Percentiles rank a stretch among this genome's conserved stretches.
Conservation (phyloP, 78 protist species). For the Chrysochromulina tobinii region DNA sequence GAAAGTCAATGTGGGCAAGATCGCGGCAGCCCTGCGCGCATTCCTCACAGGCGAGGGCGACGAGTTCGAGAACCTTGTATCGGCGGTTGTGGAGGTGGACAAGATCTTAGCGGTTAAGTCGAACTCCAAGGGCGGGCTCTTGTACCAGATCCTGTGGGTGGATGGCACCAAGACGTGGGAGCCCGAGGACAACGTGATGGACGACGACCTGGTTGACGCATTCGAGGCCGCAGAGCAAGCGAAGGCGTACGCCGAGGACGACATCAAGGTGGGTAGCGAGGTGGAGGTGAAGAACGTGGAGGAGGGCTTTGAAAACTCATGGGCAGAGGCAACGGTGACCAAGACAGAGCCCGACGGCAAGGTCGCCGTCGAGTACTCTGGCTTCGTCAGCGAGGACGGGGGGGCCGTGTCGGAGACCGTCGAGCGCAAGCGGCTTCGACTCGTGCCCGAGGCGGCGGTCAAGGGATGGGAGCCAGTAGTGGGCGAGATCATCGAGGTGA, state of each 20-base stretch:
- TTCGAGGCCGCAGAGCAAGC: not conserved
- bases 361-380: no score
- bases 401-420: not conserved
- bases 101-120: no score
- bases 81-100: no score
- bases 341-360: not conserved
- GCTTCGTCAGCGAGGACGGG: no score
- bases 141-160: no score
- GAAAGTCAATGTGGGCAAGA: no score
- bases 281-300: not conserved
- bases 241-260: not conserved
- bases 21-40: no score
- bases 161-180: not conserved
- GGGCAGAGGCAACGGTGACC: not conserved
- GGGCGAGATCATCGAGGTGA: constrained; percentile 3
- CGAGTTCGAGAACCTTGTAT: no score
- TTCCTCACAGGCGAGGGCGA: no score
- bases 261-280: not conserved
- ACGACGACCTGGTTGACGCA: constrained; percentile 14
- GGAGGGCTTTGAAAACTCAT: constrained; percentile 15
- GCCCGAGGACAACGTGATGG: not conserved
- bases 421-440: not conserved
- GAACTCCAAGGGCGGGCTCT: no score
- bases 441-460: not conserved
- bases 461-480: not conserved